These are phyloP conservation scores for Penicillium sp. DNA, from an alignment of 2,329 filamentous ascomycete genomes.

Conservation along the genomic window DNA sequence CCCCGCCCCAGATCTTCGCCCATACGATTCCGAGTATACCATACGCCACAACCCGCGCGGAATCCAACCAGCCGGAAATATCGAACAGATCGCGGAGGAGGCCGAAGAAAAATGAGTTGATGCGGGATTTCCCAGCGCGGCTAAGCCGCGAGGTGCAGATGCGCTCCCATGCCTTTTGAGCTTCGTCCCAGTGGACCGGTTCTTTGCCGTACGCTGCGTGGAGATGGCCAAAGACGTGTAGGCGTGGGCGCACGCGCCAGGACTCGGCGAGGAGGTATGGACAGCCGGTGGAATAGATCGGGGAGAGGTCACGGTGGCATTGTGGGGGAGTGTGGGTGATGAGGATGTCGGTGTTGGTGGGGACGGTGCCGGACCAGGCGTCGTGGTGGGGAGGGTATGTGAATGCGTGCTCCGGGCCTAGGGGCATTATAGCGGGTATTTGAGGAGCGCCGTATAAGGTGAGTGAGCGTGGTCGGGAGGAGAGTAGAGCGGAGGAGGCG, in stretches of 20 bases:
- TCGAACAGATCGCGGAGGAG: slow-evolving; percentile 44
- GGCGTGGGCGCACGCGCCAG: slow-evolving; percentile 72
- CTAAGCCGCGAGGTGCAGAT: slow-evolving; percentile 53
- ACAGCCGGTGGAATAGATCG: slow-evolving; percentile 70
- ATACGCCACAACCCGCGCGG: slow-evolving; percentile 56
- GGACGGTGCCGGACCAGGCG: slow-evolving; percentile 75
- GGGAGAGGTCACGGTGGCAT: slow-evolving; percentile 65
- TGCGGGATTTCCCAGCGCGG: slow-evolving; percentile 29
- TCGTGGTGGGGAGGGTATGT: slow-evolving; percentile 71
- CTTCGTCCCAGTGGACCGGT: slow-evolving; percentile 73
- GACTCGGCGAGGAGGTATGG: slow-evolving; percentile 72
- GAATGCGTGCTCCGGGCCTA: slow-evolving; percentile 74
- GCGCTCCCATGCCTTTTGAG: slow-evolving; percentile 73
- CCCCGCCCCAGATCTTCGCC: slow-evolving; percentile 63
- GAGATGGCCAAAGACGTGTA: slow-evolving; percentile 86
- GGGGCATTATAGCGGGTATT: slow-evolving; percentile 69
- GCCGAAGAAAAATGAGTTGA: slow-evolving; percentile 32
- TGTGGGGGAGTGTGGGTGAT: slow-evolving; percentile 81
- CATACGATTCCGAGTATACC: slow-evolving; percentile 63
- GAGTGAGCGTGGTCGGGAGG: slow-evolving; percentile 62
- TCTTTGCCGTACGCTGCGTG: slow-evolving; percentile 76
- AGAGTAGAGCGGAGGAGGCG: slow-evolving; percentile 45
- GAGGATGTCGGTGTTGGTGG: slow-evolving; percentile 74
- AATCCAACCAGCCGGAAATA: slow-evolving; percentile 51
- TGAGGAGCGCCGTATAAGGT: slow-evolving; percentile 82